Base-by-base conservation (phyloP, 2,329 filamentous ascomycete genomes). In the Clarireedia monteithiana region DNA sequence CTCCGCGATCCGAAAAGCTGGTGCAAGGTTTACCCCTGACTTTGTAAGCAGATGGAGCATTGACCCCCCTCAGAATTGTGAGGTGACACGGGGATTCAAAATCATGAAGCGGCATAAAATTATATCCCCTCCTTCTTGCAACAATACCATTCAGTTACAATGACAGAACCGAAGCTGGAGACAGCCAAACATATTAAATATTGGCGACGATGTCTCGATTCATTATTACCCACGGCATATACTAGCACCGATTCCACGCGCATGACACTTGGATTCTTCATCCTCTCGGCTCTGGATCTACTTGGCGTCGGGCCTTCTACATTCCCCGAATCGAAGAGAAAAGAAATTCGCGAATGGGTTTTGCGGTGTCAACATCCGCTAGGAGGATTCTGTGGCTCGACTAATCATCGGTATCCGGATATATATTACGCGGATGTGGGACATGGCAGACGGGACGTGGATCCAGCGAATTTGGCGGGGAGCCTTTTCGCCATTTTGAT, bases 171-270 rank as follows among this genome's bases (percentile, higher is more conserved):
- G 3, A 63, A 68, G 24, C 72, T 88, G 59, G 75, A 87, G 67
- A 82, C 77, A 57, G 75, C 81, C 48, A 80, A 78, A 56, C 94
- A 99, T 70, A 77, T 94, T 69, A 89, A 87, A 68, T 99, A 96
- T 79, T 99, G 91, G 86, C 82, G 91, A 62, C 85, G 91, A 68
- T 96, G 92, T 70, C 80, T 94, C 62, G 87, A 86, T 69, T 86
- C 85, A 24, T 80, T 86, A 59, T 83, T 99, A 6, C 94, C 94
- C 0, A 80, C 84, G 47, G 79, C 83, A 60, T 99, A 97, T 75
- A 95, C 89, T 15, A 79, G 84, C 69, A 94, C 88, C 70, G 94
- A 99, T 74, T 90, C 90, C 63, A 92, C 86, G 66, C 91, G 94
- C 66, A 87, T 97, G 76, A 88, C 87, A 5, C 83, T 97, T 54